Percentiles rank a stretch among this genome's conserved stretches.
Evolutionary conservation across 148 eudicot genomes (phyloP).

Genomic region (Chenopodium berlandieri): DNA sequence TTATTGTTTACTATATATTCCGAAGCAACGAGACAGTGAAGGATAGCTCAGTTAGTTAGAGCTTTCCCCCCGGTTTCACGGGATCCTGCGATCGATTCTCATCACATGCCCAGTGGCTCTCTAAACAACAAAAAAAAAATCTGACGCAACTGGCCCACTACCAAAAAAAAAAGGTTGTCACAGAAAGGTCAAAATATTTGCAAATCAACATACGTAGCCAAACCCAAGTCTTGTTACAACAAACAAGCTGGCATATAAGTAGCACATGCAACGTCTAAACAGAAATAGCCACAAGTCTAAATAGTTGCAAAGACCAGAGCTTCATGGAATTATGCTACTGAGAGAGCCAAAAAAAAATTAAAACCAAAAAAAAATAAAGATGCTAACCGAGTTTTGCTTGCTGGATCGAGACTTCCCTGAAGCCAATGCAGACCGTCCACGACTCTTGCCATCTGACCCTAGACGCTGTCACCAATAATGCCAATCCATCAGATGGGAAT

Average conservation of each 20-base stretch:
- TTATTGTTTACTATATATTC: background rate
- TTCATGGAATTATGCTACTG: background rate
- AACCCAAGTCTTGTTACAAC: background rate
- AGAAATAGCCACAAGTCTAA: background rate
- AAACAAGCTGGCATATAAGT: background rate
- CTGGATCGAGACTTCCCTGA: slow-evolving; percentile 54
- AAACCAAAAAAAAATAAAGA: background rate
- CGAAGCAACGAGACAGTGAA: background rate
- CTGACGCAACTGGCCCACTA: background rate
- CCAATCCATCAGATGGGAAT: background rate
- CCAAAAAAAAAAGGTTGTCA: background rate
- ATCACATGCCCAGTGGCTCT: too few relatives aligned
- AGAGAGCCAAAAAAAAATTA: background rate
- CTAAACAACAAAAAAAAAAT: too few relatives aligned
- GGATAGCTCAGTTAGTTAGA: too few relatives aligned
- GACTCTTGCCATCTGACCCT: slow-evolving; percentile 49
- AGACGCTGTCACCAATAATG: slow-evolving; percentile 32
- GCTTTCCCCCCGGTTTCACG: too few relatives aligned
- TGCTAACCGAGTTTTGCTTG: slow-evolving; percentile 46
- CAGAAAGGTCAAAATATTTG: background rate
- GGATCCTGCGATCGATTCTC: too few relatives aligned
- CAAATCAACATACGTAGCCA: background rate
- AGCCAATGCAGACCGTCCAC: slow-evolving; percentile 45
- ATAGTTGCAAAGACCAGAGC: background rate
- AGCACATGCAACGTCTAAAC: background rate